Evolutionary conservation across 176 grass and related monocot genomes (phyloP).

Genomic region (Oryza glumipatula): DNA sequence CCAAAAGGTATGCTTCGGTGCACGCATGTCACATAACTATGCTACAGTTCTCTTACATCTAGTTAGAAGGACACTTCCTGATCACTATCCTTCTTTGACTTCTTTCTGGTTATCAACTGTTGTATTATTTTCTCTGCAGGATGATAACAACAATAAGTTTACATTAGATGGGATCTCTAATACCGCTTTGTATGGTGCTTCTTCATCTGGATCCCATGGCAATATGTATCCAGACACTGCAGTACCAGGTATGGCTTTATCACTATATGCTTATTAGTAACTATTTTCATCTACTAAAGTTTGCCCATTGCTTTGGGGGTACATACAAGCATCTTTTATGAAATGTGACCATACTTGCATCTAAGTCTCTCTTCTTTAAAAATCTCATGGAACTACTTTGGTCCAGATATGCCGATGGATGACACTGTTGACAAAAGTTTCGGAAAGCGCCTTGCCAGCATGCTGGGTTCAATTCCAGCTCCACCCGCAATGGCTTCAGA

Average conservation of each 20-base stretch:
- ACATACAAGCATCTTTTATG: neutral
- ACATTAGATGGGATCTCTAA: conserved; percentile 13
- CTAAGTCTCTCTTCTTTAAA: neutral
- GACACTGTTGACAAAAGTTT: conserved; percentile 54
- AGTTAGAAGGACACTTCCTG: conserved; percentile 3
- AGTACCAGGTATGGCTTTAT: conserved; percentile 49
- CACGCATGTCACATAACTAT: neutral
- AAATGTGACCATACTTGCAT: neutral
- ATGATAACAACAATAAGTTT: conserved; percentile 21
- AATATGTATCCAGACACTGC: conserved; percentile 39
- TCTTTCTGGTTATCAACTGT: neutral
- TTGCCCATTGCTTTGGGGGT: neutral
- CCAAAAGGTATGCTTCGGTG: conserved; percentile 58
- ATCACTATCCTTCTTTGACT: neutral
- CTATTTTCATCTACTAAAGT: neutral
- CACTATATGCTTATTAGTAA: neutral
- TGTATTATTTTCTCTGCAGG: conserved; percentile 43
- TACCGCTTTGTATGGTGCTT: conserved; percentile 22
- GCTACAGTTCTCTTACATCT: conserved; percentile 1
- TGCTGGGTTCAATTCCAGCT: conserved; percentile 74
- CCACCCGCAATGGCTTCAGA: conserved; percentile 74
- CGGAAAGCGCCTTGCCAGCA: conserved; percentile 55
- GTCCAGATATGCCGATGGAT: conserved; percentile 48
- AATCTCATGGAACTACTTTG: neutral
- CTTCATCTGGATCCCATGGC: conserved; percentile 41